Evolutionary conservation across 2,329 filamentous ascomycete species (phyloP).

Genomic region (Fusarium sp.): DNA sequence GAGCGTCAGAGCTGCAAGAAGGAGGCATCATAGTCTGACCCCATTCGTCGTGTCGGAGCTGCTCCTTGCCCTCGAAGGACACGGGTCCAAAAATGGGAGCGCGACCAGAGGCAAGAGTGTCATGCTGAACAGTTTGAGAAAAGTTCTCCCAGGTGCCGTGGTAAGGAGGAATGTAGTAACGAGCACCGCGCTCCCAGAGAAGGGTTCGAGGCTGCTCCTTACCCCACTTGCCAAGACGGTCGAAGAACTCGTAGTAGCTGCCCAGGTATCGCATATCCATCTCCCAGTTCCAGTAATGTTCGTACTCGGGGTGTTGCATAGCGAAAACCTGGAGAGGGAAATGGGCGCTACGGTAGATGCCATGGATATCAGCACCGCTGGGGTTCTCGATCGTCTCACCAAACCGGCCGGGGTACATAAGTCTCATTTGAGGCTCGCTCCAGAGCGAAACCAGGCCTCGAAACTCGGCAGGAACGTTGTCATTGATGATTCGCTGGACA

Average conservation of each 20-base stretch:
- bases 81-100: constrained; percentile 78
- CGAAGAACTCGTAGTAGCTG: constrained; percentile 79
- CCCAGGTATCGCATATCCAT: constrained; percentile 76
- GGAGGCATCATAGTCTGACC: constrained; percentile 67
- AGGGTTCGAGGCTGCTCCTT: constrained; percentile 75
- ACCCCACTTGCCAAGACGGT: constrained; percentile 75
- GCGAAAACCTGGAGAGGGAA: constrained; percentile 75
- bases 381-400: constrained; percentile 74
- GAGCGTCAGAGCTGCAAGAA: constrained; percentile 65
- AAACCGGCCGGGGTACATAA: constrained; percentile 80
- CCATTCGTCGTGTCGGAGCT: constrained; percentile 65
- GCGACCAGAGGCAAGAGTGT: constrained; percentile 66
- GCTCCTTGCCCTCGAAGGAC: constrained; percentile 62
- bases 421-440: constrained; percentile 86
- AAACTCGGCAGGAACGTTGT: constrained; percentile 79
- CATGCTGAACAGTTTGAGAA: constrained; percentile 71
- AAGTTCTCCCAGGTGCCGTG: constrained; percentile 82
- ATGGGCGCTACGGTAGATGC: constrained; percentile 76
- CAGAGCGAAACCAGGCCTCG: constrained; percentile 84
- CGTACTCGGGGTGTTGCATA: constrained; percentile 72
- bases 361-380: constrained; percentile 70
- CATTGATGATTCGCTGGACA: constrained; percentile 77
- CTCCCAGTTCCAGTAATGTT: constrained; percentile 79
- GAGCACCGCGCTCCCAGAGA: constrained; percentile 82
- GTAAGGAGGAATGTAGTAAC: constrained; percentile 80